Base-by-base conservation (phyloP, 805 yeast genomes). In the Suhomyces vadensis region DNA sequence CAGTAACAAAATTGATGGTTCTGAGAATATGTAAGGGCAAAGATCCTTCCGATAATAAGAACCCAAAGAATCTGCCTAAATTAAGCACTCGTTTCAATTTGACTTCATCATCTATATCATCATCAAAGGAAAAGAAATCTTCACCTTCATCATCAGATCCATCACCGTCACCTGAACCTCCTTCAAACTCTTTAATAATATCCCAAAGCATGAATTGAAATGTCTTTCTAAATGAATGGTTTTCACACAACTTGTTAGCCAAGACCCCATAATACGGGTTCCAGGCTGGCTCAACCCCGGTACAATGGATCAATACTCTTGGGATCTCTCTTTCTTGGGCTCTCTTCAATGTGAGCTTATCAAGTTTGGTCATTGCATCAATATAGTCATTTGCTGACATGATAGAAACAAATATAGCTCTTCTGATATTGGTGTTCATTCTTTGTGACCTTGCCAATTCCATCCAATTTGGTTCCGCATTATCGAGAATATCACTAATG, bases 351-450 rank as follows among this genome's bases (percentile, higher is more conserved):
- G 82, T 77, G 41, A 94, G 64, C 57, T 90, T 91, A 57, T 88
- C 95, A 26, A 94, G 56, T 49, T 90, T 85, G 13, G 85, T 79
- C 53, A 82, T 82, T 0, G 97, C 95, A 64, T 94, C 97, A 58
- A 88, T 72, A 56, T 79, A 94, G 63, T 94, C 99, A 51, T 84
- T 85, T 4, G 97, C 94, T 2, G 97, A 90, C 97, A 95, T 91
- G 6, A 94, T 82, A 27, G 96, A 88, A 19, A 95, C 82, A 57
- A 94, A 94, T 13, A 94, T 85, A 1, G 98, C 97, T 43, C 97
- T 77, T 65, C 99, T 83, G 26, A 94, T 78, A 60, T 91, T 97
- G 0, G 98, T 92, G 63, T 95, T 94, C 95, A 94, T 91, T 51
- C 98, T 71, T 58, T 91, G 96, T 31, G 81, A 71, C 52, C 77